phyloP scores from a whole-genome alignment of 495 filamentous ascomycete genomes.

The Tuber melanosporum region DNA sequence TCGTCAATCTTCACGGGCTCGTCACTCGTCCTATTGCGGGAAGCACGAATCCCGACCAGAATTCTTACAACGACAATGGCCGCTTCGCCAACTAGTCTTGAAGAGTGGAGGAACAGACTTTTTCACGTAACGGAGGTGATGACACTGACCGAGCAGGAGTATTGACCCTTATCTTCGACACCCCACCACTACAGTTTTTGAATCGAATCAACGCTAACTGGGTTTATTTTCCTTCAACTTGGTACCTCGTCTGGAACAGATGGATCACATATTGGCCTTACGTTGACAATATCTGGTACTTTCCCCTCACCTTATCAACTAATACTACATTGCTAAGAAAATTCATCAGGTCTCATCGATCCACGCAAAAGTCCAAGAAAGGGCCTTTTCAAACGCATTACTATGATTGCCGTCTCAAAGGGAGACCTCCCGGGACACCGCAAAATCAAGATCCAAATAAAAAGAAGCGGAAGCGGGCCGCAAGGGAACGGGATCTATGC shows the following conservation, averaged over 20 bases:
- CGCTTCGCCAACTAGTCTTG: conserved; percentile 44
- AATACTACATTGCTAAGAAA: background rate
- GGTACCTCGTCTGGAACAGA: conserved; percentile 44
- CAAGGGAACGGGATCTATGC: conserved; percentile 70
- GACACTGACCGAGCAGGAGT: conserved; percentile 72
- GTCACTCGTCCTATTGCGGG: conserved; percentile 25
- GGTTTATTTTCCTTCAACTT: conserved; percentile 24
- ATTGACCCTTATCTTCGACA: conserved; percentile 42
- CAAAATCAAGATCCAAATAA: conserved; percentile 81
- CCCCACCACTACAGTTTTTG: background rate
- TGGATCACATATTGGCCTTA: conserved; percentile 86
- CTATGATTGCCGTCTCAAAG: conserved; percentile 86
- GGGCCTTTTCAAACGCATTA: conserved; percentile 80
- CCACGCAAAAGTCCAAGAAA: conserved; percentile 77
- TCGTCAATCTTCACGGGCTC: conserved; percentile 31
- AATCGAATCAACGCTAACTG: conserved; percentile 15
- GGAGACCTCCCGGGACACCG: conserved; percentile 72
- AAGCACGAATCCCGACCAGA: conserved; percentile 23
- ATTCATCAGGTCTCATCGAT: conserved; percentile 57
- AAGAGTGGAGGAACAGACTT: conserved; percentile 65
- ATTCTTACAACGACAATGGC: conserved; percentile 31
- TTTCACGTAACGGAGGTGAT: conserved; percentile 73
- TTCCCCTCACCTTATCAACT: conserved; percentile 19
- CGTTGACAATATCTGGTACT: conserved; percentile 79
- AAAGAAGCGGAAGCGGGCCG: conserved; percentile 78